Conservation (phyloP, 345 rosid genomes). For the Salix suchowensis region DNA sequence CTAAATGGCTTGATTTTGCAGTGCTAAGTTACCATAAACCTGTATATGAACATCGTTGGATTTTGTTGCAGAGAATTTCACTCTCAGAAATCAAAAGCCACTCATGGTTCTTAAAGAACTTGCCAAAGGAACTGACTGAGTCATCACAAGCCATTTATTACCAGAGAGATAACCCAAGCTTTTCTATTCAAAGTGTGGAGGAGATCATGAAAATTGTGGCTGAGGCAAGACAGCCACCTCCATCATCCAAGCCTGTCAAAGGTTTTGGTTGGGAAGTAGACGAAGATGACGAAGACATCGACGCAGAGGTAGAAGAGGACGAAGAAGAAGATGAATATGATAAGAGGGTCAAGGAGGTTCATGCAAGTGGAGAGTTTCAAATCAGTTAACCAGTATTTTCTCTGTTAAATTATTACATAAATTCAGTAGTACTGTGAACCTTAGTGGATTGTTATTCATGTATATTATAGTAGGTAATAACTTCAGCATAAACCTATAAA, state of each 20-base stretch:
- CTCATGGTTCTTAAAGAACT: conserved; percentile 92
- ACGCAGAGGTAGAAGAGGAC: conserved; percentile 53
- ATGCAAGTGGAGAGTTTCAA: conserved; percentile 71
- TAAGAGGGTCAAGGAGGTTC: conserved; percentile 80
- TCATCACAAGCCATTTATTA: conserved; percentile 70
- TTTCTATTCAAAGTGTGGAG: conserved; percentile 67
- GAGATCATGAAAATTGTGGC: conserved; percentile 89
- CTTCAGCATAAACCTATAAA: neutral
- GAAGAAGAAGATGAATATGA: conserved; percentile 87
- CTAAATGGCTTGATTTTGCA: neutral
- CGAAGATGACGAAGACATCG: conserved; percentile 48
- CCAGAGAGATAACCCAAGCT: conserved; percentile 68
- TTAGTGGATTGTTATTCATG: neutral
- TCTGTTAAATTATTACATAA: neutral
- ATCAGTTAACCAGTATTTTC: conserved; percentile 27
- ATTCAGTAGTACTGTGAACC: neutral
- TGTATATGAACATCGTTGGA: neutral
- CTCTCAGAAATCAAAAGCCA: conserved; percentile 40
- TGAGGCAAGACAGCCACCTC: conserved; percentile 75
- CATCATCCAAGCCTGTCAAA: conserved; percentile 44
- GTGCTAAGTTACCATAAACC: neutral
- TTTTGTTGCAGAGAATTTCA: conserved; percentile 23
- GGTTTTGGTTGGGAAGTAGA: conserved; percentile 69
- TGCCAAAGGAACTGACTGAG: conserved; percentile 80
- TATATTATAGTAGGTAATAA: neutral